phyloP scores from a whole-genome alignment of 495 filamentous ascomycete species.

The Xylaria curta region DNA sequence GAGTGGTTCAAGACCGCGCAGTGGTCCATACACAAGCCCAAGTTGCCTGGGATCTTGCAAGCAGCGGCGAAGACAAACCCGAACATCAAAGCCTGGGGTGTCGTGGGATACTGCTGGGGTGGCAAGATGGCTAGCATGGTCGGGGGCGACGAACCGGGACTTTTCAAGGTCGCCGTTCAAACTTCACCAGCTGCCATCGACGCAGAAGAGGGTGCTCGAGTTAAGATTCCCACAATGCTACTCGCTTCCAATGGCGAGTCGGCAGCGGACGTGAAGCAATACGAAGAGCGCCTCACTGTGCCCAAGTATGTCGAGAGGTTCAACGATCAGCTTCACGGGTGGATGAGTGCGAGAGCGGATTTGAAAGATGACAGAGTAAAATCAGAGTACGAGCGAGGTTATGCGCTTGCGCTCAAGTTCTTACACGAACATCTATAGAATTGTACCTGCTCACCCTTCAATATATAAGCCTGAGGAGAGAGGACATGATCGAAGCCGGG shows the following conservation, averaged over 20 bases:
- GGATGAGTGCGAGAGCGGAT: slow-evolving; percentile 67
- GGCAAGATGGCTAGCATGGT: slow-evolving; percentile 37
- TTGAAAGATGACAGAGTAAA: slow-evolving; percentile 61
- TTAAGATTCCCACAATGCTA: slow-evolving; percentile 56
- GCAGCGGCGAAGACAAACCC: slow-evolving; percentile 29
- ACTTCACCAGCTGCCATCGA: slow-evolving; percentile 32
- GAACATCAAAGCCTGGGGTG: slow-evolving; percentile 32
- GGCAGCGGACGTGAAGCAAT: slow-evolving; percentile 59
- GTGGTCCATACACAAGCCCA: slow-evolving; percentile 30
- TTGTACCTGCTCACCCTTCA: not conserved
- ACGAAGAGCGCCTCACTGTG: slow-evolving; percentile 59
- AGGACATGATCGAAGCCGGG: not conserved
- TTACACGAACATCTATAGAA: slow-evolving; percentile 65
- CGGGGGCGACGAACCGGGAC: slow-evolving; percentile 18
- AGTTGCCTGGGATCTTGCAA: slow-evolving; percentile 25
- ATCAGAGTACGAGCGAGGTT: slow-evolving; percentile 69
- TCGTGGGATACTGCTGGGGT: slow-evolving; percentile 41
- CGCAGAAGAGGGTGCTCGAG: slow-evolving; percentile 46
- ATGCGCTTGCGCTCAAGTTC: slow-evolving; percentile 62
- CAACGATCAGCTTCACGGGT: slow-evolving; percentile 68
- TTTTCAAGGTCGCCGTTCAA: slow-evolving; percentile 31
- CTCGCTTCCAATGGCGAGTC: slow-evolving; percentile 60
- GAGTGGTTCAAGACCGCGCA: slow-evolving; percentile 20
- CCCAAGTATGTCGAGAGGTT: slow-evolving; percentile 68
- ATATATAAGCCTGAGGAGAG: not conserved